Percentiles rank a stretch among this genome's conserved stretches.
phyloP scores from a whole-genome alignment of 176 grass and related monocot genomes.

The barley (Hordeum vulgare) region DNA sequence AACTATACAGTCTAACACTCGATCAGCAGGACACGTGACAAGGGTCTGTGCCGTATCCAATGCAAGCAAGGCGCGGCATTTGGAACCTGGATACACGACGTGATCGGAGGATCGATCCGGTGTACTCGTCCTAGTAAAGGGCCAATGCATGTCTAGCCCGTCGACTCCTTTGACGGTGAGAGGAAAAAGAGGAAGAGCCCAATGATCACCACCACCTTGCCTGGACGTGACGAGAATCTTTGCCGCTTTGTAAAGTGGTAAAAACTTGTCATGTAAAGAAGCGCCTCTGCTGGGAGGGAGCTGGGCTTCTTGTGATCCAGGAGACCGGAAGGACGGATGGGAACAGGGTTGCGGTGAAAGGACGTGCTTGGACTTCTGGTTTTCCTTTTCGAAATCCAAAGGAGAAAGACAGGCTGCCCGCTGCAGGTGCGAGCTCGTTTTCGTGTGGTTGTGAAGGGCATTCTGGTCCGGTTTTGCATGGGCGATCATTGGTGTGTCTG shows the following conservation, averaged over 20 bases:
- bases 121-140: background rate
- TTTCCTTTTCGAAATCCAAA: background rate
- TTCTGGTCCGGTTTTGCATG: background rate
- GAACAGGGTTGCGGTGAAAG: background rate
- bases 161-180: background rate
- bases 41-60: background rate
- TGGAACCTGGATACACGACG: conserved; percentile 23
- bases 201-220: conserved; percentile 16
- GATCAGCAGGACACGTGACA: too few relatives aligned
- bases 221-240: conserved; percentile 12
- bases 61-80: background rate
- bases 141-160: background rate
- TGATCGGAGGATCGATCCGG: conserved; percentile 28
- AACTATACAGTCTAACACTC: too few relatives aligned
- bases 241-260: background rate
- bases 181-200: background rate
- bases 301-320: conserved; percentile 20
- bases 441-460: background rate
- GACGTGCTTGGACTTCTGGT: background rate
- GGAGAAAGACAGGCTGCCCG: background rate
- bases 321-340: background rate
- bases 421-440: background rate
- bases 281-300: background rate
- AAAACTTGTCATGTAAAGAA: conserved; percentile 1
- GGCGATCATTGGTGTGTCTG: background rate